phyloP scores from a whole-genome alignment of 140 eudicot species.

The Cichorium intybus region DNA sequence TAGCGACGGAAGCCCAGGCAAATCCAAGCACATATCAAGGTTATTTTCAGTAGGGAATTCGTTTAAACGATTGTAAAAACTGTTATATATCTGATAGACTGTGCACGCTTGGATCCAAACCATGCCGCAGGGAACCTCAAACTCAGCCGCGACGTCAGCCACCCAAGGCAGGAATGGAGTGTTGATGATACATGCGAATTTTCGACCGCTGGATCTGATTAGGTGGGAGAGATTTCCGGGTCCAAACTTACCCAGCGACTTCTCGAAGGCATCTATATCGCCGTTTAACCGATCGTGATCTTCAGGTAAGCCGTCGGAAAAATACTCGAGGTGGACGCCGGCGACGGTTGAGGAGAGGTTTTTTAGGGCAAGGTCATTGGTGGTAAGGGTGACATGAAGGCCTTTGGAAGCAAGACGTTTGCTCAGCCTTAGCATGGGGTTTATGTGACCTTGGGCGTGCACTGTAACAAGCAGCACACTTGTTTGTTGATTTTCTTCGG shows the following conservation, averaged over 20 bases:
- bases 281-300: constrained; percentile 21
- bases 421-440: constrained; percentile 41
- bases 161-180: constrained; percentile 41
- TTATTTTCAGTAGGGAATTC: constrained; percentile 25
- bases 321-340: constrained; percentile 23
- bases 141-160: constrained; percentile 33
- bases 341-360: constrained; percentile 7
- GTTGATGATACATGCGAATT: constrained; percentile 28
- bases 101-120: constrained; percentile 41
- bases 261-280: constrained; percentile 24
- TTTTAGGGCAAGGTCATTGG: constrained; percentile 17
- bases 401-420: constrained; percentile 25
- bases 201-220: constrained; percentile 1
- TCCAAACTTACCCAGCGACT: constrained; percentile 11
- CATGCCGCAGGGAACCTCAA: constrained; percentile 34
- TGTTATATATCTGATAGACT: constrained; percentile 22
- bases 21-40: not conserved
- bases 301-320: constrained; percentile 32
- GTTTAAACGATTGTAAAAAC: constrained; percentile 20
- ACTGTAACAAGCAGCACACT: constrained; percentile 25
- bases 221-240: constrained; percentile 13
- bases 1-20: not conserved
- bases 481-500: not conserved
- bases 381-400: constrained; percentile 10
- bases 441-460: constrained; percentile 32